Evolutionary conservation across 306 rosid genomes (phyloP).

Genomic region (Carpinus viminea): DNA sequence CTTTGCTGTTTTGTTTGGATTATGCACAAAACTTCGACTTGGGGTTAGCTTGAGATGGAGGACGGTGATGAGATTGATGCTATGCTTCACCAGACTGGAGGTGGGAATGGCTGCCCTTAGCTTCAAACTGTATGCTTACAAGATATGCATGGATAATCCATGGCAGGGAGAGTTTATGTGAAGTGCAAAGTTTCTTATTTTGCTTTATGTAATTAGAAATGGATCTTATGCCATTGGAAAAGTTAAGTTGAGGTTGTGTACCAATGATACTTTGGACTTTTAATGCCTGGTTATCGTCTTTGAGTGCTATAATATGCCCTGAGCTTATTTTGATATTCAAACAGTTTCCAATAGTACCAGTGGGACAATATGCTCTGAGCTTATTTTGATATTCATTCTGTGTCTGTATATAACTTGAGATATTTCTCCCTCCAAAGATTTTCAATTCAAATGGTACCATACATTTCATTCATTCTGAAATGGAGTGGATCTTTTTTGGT

Average conservation of each 20-base stretch:
- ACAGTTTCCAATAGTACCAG: background rate
- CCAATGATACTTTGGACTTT: background rate
- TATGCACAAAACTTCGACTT: background rate
- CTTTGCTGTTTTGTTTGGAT: constrained; percentile 5
- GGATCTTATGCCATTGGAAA: background rate
- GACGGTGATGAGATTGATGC: constrained; percentile 57
- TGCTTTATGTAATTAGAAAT: constrained; percentile 6
- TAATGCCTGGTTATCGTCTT: background rate
- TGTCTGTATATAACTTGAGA: too few relatives aligned
- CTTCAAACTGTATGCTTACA: background rate
- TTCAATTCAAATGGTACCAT: too few relatives aligned
- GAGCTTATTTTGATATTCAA: background rate
- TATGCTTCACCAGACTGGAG: constrained; percentile 57
- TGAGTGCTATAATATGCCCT: background rate
- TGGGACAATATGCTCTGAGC: background rate
- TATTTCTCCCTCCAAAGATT: too few relatives aligned
- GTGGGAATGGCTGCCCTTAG: constrained; percentile 19
- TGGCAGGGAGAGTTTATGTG: background rate
- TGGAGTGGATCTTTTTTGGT: too few relatives aligned
- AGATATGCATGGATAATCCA: background rate
- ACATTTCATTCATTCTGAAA: too few relatives aligned
- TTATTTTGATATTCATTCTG: too few relatives aligned
- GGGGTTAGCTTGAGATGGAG: constrained; percentile 50
- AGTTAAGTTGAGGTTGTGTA: constrained; percentile 2
- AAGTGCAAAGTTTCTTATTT: background rate